Conservation (phyloP, 169 alveolate species). For the Cryptosporidium meleagridis region DNA sequence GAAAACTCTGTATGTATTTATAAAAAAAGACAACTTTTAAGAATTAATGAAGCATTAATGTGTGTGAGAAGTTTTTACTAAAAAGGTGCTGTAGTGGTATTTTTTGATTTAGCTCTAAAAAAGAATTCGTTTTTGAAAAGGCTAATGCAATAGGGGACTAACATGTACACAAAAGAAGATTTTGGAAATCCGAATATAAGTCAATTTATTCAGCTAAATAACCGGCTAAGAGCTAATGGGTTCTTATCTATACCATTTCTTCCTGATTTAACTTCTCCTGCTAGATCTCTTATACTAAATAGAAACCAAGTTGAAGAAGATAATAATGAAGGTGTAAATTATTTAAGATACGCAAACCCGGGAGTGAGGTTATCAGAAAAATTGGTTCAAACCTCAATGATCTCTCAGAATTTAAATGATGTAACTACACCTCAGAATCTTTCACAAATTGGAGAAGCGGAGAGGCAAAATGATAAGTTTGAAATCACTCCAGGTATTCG, state of each 20-base stretch:
- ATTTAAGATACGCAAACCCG: not conserved
- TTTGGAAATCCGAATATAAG: conserved; percentile 54
- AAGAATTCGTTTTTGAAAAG: not conserved
- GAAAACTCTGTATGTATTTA: not conserved
- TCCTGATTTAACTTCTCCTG: conserved; percentile 65
- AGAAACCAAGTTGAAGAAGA: not conserved
- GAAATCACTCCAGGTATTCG: conserved; percentile 42
- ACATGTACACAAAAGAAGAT: conserved; percentile 17
- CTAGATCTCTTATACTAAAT: conserved; percentile 11
- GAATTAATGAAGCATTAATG: not conserved
- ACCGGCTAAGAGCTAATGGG: conserved; percentile 59
- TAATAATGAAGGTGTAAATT: conserved; percentile 2
- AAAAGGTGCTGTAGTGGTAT: not conserved
- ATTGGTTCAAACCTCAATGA: conserved; percentile 8
- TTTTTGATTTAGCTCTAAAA: not conserved
- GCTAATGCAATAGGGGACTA: not conserved
- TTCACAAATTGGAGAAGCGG: not conserved
- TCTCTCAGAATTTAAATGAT: conserved; percentile 9
- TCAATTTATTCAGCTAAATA: conserved; percentile 50
- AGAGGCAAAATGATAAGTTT: conserved; percentile 6
- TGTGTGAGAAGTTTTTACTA: not conserved
- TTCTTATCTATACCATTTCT: conserved; percentile 62
- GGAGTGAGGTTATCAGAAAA: conserved; percentile 23
- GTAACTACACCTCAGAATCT: conserved; percentile 7
- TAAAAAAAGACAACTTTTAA: not conserved